These are phyloP conservation scores for Paratinospora sagittata DNA, from an alignment of 164 flowering plant species.

Conservation along the genomic window DNA sequence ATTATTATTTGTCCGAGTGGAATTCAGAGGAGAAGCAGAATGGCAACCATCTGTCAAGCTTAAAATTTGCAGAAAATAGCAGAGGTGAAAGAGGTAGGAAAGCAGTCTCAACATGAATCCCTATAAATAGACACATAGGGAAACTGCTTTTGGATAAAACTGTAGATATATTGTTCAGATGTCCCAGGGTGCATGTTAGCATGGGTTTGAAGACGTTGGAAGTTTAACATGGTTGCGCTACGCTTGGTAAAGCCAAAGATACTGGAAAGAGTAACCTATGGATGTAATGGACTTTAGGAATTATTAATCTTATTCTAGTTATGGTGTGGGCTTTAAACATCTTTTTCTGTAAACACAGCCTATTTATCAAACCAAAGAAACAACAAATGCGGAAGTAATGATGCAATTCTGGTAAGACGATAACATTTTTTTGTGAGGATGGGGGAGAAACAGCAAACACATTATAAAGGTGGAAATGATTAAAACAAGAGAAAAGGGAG, in stretches of 20 bases:
- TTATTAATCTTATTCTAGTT: not conserved
- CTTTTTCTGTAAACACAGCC: not conserved
- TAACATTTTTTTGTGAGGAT: not conserved
- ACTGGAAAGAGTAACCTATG: not conserved
- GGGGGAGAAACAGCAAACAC: not conserved
- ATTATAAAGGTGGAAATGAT: too few relatives aligned
- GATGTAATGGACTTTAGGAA: not conserved
- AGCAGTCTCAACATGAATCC: conserved; percentile 27
- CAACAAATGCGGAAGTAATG: not conserved
- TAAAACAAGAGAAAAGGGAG: too few relatives aligned
- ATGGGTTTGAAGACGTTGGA: not conserved
- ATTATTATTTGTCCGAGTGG: conserved; percentile 79
- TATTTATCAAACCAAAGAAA: not conserved
- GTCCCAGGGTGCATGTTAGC: not conserved
- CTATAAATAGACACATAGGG: not conserved
- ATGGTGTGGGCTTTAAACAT: not conserved
- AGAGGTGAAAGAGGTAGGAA: conserved; percentile 57
- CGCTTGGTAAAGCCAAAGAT: not conserved
- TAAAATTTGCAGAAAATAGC: conserved; percentile 75
- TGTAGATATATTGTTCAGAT: not conserved
- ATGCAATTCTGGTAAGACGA: not conserved
- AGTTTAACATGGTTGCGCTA: not conserved
- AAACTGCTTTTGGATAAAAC: not conserved
- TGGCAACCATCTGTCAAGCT: conserved; percentile 51
- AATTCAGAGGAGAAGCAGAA: conserved; percentile 42